Evolutionary conservation across 2,329 filamentous ascomycete species (phyloP), one percentile per base, ranked within the genome.

Genomic region (Colletotrichum agaves): DNA sequence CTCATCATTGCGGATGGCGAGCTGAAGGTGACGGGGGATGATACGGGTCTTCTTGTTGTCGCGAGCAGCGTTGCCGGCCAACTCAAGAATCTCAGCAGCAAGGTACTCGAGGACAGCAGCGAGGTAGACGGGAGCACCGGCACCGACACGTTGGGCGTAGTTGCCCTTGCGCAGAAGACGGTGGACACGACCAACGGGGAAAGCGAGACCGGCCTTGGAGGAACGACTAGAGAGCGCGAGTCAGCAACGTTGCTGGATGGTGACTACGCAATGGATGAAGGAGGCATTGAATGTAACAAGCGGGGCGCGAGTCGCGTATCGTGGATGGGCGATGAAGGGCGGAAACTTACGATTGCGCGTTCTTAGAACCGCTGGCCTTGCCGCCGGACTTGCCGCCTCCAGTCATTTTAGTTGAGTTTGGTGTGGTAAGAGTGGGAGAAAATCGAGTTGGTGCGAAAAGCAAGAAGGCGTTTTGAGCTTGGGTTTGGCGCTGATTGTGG

Each of bases 1-100:
- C 89, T 98, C 95, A 83, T 98, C 95, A 86, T 98, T 98, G 79
- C 96, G 91, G 87, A 99, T 99, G 84, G 96, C 96, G 76, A 99
- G 93, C 87, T 99, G 96, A 53, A 99, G 90, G 84, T 99, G 96
- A 84, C 96, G 94, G 73, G 96, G 96, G 70, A 98, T 99, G 86
- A 99, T 99, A 92, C 96, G 94, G 73, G 95, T 99, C 92, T 98
- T 98, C 93, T 99, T 99, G 91, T 98, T 98, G 87, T 99, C 96
- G 77, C 96, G 95, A 72, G 96, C 96, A 77, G 96, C 96, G 83
- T 99, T 99, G 77, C 96, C 96, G 82, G 96, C 96, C 85, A 99
- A 86, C 86, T 99, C 96, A 78, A 99, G 94, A 76, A 99, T 98
- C 87, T 99, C 96, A 74, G 96, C 96, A 75, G 96, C 95, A 69